These are phyloP conservation scores for Phlebiopsis flavidoalba DNA, from an alignment of 768 basidiomycete species.

Conservation along the genomic window DNA sequence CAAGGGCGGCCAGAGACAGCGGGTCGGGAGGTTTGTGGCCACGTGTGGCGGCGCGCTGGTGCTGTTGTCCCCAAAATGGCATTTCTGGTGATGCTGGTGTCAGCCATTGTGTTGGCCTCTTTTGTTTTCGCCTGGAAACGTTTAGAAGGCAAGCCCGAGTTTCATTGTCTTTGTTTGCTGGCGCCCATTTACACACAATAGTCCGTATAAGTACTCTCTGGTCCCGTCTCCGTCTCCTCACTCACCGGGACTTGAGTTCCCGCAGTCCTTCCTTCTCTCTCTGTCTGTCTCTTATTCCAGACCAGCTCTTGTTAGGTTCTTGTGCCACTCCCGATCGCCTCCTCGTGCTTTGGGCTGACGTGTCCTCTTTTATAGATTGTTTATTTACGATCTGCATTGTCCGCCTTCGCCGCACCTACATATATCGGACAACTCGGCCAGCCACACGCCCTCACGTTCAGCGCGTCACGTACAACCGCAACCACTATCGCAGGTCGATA, in stretches of 20 bases:
- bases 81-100: constrained; percentile 15
- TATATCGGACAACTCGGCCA: constrained; percentile 19
- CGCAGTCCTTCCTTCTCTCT: constrained; percentile 14
- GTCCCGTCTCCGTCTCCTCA: constrained; percentile 17
- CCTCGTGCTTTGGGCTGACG: background rate
- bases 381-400: constrained; percentile 14
- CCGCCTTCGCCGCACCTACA: constrained; percentile 7
- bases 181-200: constrained; percentile 10
- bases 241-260: constrained; percentile 25
- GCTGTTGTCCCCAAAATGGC: constrained; percentile 23
- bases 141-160: constrained; percentile 1
- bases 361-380: constrained; percentile 12
- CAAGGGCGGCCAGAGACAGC: constrained; percentile 1
- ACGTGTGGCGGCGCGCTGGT: constrained; percentile 19
- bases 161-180: constrained; percentile 26
- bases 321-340: constrained; percentile 2
- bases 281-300: constrained; percentile 19
- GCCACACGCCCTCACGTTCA: constrained; percentile 24
- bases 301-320: constrained; percentile 27
- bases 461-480: constrained; percentile 29
- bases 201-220: constrained; percentile 26
- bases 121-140: constrained; percentile 28
- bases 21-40: constrained; percentile 16
- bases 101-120: constrained; percentile 17
- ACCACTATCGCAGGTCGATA: constrained; percentile 63